Evolutionary conservation across 1,284 basidiomycete genomes (phyloP).

Genomic region (Naganishia liquefaciens): DNA sequence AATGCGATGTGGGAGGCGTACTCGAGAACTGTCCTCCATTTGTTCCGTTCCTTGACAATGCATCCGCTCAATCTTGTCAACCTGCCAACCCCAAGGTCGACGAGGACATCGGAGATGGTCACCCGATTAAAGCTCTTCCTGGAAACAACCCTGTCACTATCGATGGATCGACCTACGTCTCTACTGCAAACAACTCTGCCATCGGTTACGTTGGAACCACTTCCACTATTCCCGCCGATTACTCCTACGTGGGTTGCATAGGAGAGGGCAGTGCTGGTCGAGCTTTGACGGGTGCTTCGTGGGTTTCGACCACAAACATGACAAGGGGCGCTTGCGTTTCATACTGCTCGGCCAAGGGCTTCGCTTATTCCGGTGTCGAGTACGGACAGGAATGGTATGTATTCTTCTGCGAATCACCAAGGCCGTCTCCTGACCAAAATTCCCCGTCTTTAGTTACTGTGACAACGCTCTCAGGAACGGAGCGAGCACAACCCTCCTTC

Average conservation of each 20-base stretch:
- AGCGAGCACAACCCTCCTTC: slow-evolving; percentile 40
- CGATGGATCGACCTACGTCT: slow-evolving; percentile 39
- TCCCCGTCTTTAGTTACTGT: slow-evolving; percentile 27
- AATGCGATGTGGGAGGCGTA: slow-evolving; percentile 49
- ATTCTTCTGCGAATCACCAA: too few relatives aligned
- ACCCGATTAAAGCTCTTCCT: slow-evolving; percentile 44
- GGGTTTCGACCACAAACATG: slow-evolving; percentile 35
- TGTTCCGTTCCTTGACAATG: slow-evolving; percentile 46
- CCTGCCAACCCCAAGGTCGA: slow-evolving; percentile 46
- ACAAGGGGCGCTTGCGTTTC: slow-evolving; percentile 32
- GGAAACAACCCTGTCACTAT: slow-evolving; percentile 47
- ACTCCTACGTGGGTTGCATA: slow-evolving; percentile 18
- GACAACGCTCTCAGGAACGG: slow-evolving; percentile 42
- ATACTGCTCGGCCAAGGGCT: slow-evolving; percentile 39
- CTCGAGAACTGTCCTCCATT: slow-evolving; percentile 48
- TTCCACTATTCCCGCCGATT: slow-evolving; percentile 37
- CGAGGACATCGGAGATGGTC: slow-evolving; percentile 48
- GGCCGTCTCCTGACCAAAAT: slow-evolving; percentile 34
- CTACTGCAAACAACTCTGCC: slow-evolving; percentile 35
- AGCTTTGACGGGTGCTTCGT: slow-evolving; percentile 39
- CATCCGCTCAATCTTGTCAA: slow-evolving; percentile 42
- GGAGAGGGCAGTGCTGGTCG: slow-evolving; percentile 14
- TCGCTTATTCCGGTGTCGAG: slow-evolving; percentile 43
- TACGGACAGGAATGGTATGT: slow-evolving; percentile 42
- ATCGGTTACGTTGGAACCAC: slow-evolving; percentile 17